These are phyloP conservation scores for Populus hybrid DNA, from an alignment of 441 rosid genomes.

Conservation along the genomic window DNA sequence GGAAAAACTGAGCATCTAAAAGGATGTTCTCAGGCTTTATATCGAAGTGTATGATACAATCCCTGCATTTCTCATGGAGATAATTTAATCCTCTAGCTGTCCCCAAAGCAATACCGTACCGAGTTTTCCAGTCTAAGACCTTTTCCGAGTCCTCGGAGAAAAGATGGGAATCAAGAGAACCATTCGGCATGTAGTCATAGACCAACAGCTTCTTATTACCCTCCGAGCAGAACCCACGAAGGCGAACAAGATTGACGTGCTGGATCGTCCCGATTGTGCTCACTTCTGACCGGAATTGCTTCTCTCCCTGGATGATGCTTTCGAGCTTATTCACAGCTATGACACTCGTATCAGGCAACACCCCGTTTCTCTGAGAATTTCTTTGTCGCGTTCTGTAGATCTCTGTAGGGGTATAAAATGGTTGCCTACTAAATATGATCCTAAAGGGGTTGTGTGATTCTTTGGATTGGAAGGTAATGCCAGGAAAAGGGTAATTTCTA, in stretches of 20 bases:
- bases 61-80: conserved; percentile 75
- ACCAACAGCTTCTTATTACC: conserved; percentile 50
- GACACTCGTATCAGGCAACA: conserved; percentile 45
- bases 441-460: too few relatives aligned
- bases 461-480: too few relatives aligned
- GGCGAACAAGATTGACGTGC: conserved; percentile 70
- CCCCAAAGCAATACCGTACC: conserved; percentile 60
- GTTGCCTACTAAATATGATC: too few relatives aligned
- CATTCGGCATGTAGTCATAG: conserved; percentile 70
- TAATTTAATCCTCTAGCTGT: conserved; percentile 68
- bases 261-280: conserved; percentile 71
- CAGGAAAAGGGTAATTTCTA: too few relatives aligned
- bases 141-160: conserved; percentile 28
- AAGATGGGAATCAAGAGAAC: conserved; percentile 56
- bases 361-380: too few relatives aligned
- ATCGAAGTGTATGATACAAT: conserved; percentile 79
- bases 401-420: too few relatives aligned
- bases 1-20: conserved; percentile 49
- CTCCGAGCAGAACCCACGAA: conserved; percentile 69
- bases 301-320: conserved; percentile 60
- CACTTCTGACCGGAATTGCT: conserved; percentile 77
- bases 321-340: conserved; percentile 75
- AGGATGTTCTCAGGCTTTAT: conserved; percentile 82
- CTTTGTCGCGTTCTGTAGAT: too few relatives aligned
- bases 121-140: conserved; percentile 45